A percentile compares a stretch with the other conserved stretches of the same genome.
phyloP scores from a whole-genome alignment of 1,284 basidiomycete genomes.

The Melanopsichium pennsylvanicum region DNA sequence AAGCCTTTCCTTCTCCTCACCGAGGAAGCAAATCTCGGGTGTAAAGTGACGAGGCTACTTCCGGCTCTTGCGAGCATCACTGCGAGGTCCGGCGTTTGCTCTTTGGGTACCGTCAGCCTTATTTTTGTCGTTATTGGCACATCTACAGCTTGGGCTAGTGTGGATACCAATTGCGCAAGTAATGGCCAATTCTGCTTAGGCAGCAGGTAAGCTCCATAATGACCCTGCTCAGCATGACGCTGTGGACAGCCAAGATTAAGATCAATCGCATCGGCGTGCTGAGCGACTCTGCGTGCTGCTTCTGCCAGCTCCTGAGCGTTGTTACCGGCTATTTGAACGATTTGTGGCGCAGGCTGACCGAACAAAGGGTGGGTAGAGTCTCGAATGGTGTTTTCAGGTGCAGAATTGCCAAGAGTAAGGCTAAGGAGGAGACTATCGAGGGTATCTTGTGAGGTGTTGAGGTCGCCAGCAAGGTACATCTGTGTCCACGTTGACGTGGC shows the following conservation, averaged over 20 bases:
- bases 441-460: slow-evolving; percentile 23
- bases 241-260: slow-evolving; percentile 77
- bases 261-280: slow-evolving; percentile 71
- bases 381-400: slow-evolving; percentile 16
- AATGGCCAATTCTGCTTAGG: slow-evolving; percentile 75
- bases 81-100: slow-evolving; percentile 72
- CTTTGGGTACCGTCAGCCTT: slow-evolving; percentile 68
- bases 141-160: slow-evolving; percentile 53
- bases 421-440: slow-evolving; percentile 32
- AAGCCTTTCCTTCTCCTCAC: slow-evolving; percentile 74
- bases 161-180: slow-evolving; percentile 73
- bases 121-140: slow-evolving; percentile 74
- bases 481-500: slow-evolving; percentile 58
- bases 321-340: slow-evolving; percentile 78
- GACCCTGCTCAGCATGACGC: slow-evolving; percentile 73
- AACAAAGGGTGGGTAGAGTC: not conserved
- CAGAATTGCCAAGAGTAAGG: slow-evolving; percentile 32
- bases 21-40: slow-evolving; percentile 76
- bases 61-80: slow-evolving; percentile 72
- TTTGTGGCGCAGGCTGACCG: slow-evolving; percentile 68
- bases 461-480: slow-evolving; percentile 46
- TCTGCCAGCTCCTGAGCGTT: slow-evolving; percentile 72
- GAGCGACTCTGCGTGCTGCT: slow-evolving; percentile 72
- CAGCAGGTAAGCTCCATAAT: slow-evolving; percentile 78
- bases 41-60: slow-evolving; percentile 74